A percentile compares a stretch with the other conserved stretches of the same genome.
These are phyloP conservation scores for Phylloporus sp. DNA, from an alignment of 768 basidiomycete genomes.

Conservation along the genomic window DNA sequence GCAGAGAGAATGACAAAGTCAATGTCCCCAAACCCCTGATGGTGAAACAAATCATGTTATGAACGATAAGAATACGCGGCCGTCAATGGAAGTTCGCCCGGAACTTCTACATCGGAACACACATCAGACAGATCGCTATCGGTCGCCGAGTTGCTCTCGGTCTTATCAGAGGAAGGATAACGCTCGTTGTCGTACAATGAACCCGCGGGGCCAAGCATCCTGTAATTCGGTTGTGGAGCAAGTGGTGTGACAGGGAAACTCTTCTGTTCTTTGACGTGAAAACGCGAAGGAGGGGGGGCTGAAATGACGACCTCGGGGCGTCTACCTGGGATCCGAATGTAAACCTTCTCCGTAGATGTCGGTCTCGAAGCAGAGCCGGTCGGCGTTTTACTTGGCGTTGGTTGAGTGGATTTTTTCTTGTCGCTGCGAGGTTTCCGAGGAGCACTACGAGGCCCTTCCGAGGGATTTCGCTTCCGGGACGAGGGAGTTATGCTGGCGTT, in stretches of 20 bases:
- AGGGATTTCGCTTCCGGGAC: constrained; percentile 24
- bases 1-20: constrained; percentile 8
- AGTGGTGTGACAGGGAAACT: constrained; percentile 18
- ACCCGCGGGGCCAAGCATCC: constrained; percentile 14
- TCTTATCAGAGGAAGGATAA: constrained; percentile 26
- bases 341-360: constrained; percentile 21
- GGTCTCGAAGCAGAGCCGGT: constrained; percentile 18
- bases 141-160: constrained; percentile 8
- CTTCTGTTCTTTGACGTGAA: constrained; percentile 12
- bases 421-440: constrained; percentile 32
- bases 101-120: constrained; percentile 19
- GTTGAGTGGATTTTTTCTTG: constrained; percentile 9
- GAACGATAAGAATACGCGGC: constrained; percentile 6
- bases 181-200: constrained; percentile 11
- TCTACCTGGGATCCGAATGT: constrained; percentile 22
- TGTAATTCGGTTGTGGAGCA: constrained; percentile 22
- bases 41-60: constrained; percentile 12
- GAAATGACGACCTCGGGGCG: constrained; percentile 23
- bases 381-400: constrained; percentile 15
- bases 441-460: constrained; percentile 15
- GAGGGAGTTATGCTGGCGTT: constrained; percentile 13
- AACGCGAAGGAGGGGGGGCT: constrained; percentile 2
- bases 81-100: constrained; percentile 25
- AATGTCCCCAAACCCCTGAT: constrained; percentile 9
- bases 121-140: constrained; percentile 28